phyloP scores from a whole-genome alignment of 2,329 filamentous ascomycete genomes.

The Thyridium curvatum region DNA sequence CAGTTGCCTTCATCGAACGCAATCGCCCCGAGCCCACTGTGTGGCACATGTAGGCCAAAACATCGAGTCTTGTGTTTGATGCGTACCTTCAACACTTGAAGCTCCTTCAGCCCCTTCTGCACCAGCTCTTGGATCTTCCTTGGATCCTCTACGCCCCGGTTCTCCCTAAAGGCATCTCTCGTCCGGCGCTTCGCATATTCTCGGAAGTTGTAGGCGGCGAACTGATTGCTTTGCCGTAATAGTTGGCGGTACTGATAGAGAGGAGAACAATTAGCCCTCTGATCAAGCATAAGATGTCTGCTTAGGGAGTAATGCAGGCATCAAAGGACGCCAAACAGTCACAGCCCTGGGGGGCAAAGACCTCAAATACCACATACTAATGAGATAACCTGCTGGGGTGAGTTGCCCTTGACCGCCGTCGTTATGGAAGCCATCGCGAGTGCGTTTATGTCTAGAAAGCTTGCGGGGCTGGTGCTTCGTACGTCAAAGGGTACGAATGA shows the following conservation, averaged over 20 bases:
- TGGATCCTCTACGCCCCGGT: conserved; percentile 65
- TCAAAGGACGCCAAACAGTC: conserved; percentile 4
- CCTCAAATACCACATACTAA: conserved; percentile 34
- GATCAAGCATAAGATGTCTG: background rate
- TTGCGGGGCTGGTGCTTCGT: too few relatives aligned
- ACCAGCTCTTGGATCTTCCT: conserved; percentile 80
- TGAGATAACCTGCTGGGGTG: conserved; percentile 51
- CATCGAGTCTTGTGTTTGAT: background rate
- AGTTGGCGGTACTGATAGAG: conserved; percentile 76
- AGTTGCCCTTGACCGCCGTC: conserved; percentile 40
- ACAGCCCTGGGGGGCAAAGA: background rate
- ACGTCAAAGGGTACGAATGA: too few relatives aligned
- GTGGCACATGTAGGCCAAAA: too few relatives aligned
- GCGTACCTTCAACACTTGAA: conserved; percentile 82
- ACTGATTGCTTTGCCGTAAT: conserved; percentile 78
- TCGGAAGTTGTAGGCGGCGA: conserved; percentile 94
- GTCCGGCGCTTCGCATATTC: conserved; percentile 92
- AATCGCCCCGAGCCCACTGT: too few relatives aligned
- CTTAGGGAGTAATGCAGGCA: conserved; percentile 1
- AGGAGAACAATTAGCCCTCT: background rate
- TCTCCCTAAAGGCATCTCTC: conserved; percentile 81
- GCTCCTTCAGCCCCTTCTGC: conserved; percentile 78
- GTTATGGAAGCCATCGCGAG: conserved; percentile 9
- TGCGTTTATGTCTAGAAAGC: too few relatives aligned
- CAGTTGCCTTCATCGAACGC: too few relatives aligned